Evolutionary conservation across 805 yeast species (phyloP).

Genomic region (Kodamaea laetipori): DNA sequence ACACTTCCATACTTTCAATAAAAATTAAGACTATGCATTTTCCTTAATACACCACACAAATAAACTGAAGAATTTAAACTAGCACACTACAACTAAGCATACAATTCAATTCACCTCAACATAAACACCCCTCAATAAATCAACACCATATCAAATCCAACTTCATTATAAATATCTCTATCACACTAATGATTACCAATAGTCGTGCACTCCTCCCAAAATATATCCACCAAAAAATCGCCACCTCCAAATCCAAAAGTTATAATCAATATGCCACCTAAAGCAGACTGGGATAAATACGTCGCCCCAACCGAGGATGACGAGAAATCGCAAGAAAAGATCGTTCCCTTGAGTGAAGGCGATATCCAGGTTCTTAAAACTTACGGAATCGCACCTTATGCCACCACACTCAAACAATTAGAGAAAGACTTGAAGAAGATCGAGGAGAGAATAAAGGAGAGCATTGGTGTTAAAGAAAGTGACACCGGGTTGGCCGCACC

Average conservation of each 20-base stretch:
- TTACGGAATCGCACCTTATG: conserved; percentile 97
- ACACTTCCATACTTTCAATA: too few relatives aligned
- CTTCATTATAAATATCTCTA: too few relatives aligned
- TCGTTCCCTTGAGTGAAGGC: conserved; percentile 88
- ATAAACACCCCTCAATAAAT: too few relatives aligned
- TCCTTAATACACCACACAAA: too few relatives aligned
- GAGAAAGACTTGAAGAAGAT: conserved; percentile 85
- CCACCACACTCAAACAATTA: conserved; percentile 71
- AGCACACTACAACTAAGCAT: too few relatives aligned
- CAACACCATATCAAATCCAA: too few relatives aligned
- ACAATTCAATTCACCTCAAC: too few relatives aligned
- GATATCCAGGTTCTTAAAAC: conserved; percentile 97
- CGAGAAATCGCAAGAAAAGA: conserved; percentile 65
- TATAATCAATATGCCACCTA: conserved; percentile 74
- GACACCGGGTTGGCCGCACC: conserved; percentile 99
- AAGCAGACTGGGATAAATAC: conserved; percentile 98
- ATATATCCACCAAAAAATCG: conserved; percentile 1
- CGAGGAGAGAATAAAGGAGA: conserved; percentile 88
- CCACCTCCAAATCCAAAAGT: conserved; percentile 3
- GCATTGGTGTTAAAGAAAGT: conserved; percentile 90
- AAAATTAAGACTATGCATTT: too few relatives aligned
- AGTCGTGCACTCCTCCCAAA: conserved; percentile 3
- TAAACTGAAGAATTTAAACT: too few relatives aligned
- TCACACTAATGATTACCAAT: too few relatives aligned
- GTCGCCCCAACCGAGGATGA: conserved; percentile 80